Base-by-base conservation (phyloP, 371 early-diverging fungal species). In the Mucor velutinosus region DNA sequence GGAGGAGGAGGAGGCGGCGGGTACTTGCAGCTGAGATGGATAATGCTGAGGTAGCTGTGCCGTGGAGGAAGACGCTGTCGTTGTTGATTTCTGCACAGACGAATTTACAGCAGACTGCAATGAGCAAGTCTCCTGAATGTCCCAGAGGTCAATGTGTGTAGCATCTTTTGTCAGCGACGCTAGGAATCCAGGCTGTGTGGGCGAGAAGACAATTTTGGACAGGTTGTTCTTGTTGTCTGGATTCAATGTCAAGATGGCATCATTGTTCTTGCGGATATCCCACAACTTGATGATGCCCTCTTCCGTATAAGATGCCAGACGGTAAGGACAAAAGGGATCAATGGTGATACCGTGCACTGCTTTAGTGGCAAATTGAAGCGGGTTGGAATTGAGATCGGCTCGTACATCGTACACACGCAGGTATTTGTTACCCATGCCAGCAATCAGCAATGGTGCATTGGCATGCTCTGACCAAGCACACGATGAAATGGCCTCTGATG, bases 391-490 rank as follows among this genome's bases (percentile, higher is more conserved):
- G 4, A 71, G 62, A 49, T 79, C 78, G 43, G 71, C 77, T 85
- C 93, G 76, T 37, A 90, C 77, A 75, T 95, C 95, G 69, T 86
- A 93, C 1, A 89, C 82, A 15, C 92, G 81, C 29, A 94, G 79
- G 65, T 83, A 90, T 67, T 91, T 94, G 66, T 78, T 69, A 5
- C 88, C 90, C 90, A 94, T 92, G 19, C 94, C 94, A 11, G 93
- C 91, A 11, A 90, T 87, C 15, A 94, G 73, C 33, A 81, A 74
- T 7, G 77, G 84, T 5, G 86, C 76, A 19, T 73, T 73, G 14
- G 73, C 72, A 41, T 85, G 82, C 14, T 89, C 81, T 11, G 79
- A 76, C 95, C 94, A 95, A 2, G 88, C 83, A 37, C 90, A 89
- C 0, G 93, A 92, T 8, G 87, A 80, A 41, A 92, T 86, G 8